Conservation (phyloP, 139 green algal genomes). For the Chlamydomonas sp. region DNA sequence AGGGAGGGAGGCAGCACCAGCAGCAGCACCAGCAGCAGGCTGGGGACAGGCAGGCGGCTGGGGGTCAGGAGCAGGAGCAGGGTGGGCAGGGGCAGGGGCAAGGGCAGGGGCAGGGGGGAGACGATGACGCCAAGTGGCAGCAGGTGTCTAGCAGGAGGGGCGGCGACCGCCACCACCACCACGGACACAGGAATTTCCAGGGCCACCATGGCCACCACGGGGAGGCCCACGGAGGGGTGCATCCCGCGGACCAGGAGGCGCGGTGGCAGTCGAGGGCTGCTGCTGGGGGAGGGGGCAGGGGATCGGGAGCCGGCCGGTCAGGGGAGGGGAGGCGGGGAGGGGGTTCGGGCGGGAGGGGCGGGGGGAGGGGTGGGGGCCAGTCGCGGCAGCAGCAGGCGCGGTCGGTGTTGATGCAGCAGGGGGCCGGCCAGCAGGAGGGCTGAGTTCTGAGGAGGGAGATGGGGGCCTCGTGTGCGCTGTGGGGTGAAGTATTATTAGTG, state of each 20-base stretch:
- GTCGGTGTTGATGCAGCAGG: background rate
- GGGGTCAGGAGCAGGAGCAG: background rate
- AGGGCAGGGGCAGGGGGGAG: background rate
- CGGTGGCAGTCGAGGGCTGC: slow-evolving; percentile 4
- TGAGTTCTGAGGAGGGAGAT: background rate
- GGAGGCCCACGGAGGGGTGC: background rate
- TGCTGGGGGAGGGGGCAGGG: background rate
- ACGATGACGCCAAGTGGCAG: slow-evolving; percentile 10
- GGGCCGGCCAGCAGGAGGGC: background rate
- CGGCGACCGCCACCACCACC: background rate
- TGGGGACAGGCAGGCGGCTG: too few relatives aligned
- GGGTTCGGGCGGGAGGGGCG: background rate
- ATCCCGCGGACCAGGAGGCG: background rate
- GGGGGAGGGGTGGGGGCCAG: too few relatives aligned
- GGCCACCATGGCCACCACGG: background rate
- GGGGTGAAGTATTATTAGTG: too few relatives aligned
- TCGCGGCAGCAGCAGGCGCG: background rate
- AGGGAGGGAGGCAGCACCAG: background rate
- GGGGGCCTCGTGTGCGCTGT: too few relatives aligned
- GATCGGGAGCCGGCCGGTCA: background rate
- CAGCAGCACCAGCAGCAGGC: background rate
- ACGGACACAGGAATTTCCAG: background rate
- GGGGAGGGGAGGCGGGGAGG: background rate
- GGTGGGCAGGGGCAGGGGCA: too few relatives aligned
- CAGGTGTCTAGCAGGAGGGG: slow-evolving; percentile 12